A percentile compares a stretch with the other conserved stretches of the same genome.
Evolutionary conservation across 2,329 filamentous ascomycete species (phyloP).

Genomic region (Aspergillus arachidicola): DNA sequence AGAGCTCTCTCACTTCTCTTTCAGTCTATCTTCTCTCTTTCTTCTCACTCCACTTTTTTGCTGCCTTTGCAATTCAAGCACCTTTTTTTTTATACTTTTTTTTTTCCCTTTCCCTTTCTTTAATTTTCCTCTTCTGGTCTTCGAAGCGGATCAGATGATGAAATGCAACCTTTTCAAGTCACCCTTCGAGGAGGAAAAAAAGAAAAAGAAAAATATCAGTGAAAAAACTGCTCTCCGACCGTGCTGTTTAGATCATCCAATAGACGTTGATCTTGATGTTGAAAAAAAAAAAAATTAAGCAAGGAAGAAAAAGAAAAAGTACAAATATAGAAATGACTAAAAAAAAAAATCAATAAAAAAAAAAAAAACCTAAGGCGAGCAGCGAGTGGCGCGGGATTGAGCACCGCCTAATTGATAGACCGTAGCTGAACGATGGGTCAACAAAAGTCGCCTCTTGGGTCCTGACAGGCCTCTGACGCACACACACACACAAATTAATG

Average conservation of each 20-base stretch:
- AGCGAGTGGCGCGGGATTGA: constrained; percentile 22
- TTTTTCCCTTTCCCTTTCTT: neutral
- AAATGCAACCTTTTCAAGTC: constrained; percentile 4
- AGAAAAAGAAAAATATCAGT: neutral
- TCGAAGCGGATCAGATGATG: constrained; percentile 6
- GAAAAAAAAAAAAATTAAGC: constrained; percentile 2
- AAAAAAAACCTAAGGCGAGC: constrained; percentile 5
- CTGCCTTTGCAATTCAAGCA: neutral
- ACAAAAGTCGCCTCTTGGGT: constrained; percentile 20
- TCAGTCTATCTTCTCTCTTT: neutral
- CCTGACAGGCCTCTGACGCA: constrained; percentile 23
- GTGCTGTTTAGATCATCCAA: constrained; percentile 13
- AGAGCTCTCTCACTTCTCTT: neutral
- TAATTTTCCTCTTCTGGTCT: constrained; percentile 3
- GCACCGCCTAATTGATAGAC: constrained; percentile 24
- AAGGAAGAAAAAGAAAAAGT: constrained; percentile 6
- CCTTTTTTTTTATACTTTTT: constrained; percentile 1
- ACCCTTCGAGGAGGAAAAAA: neutral
- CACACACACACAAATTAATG: constrained; percentile 16
- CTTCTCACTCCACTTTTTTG: neutral
- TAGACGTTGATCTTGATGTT: constrained; percentile 9
- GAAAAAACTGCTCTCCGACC: constrained; percentile 10
- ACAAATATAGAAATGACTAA: constrained; percentile 2
- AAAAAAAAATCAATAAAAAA: neutral
- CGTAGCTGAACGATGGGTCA: constrained; percentile 31